These are phyloP conservation scores for Vanrija sp. DNA, from an alignment of 1,284 basidiomycete genomes.

Conservation along the genomic window DNA sequence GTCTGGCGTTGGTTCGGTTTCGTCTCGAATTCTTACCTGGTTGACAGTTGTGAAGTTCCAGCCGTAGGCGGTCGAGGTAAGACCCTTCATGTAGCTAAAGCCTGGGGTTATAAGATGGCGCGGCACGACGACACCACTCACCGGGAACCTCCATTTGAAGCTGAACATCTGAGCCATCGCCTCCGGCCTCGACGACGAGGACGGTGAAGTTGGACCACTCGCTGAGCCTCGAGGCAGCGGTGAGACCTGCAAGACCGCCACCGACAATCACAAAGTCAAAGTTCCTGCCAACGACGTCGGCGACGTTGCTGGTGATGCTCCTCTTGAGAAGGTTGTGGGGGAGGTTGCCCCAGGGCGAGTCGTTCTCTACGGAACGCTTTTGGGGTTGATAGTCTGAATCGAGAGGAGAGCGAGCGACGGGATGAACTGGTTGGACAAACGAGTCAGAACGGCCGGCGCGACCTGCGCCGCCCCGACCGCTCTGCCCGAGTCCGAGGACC, in stretches of 20 bases:
- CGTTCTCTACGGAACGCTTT: too few species aligned
- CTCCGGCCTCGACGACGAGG: conserved; percentile 68
- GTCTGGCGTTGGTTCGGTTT: conserved; percentile 46
- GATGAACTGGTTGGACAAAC: too few species aligned
- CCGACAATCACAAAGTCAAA: conserved; percentile 50
- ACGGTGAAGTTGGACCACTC: conserved; percentile 65
- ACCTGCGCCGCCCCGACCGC: too few species aligned
- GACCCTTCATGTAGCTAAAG: conserved; percentile 40
- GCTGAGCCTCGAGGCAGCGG: conserved; percentile 64
- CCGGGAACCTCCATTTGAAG: conserved; percentile 50
- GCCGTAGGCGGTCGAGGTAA: conserved; percentile 55
- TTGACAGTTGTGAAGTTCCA: conserved; percentile 60
- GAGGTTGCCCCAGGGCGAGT: conserved; percentile 9
- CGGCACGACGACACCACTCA: conserved; percentile 26
- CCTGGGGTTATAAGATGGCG: conserved; percentile 2
- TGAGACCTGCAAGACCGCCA: conserved; percentile 70
- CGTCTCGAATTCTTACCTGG: conserved; percentile 44
- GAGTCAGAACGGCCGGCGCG: too few species aligned
- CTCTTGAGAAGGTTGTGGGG: conserved; percentile 27
- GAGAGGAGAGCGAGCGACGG: too few species aligned
- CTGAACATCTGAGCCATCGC: conserved; percentile 56
- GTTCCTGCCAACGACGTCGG: conserved; percentile 27
- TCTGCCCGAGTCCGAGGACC: too few species aligned
- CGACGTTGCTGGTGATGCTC: conserved; percentile 30
- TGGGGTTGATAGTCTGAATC: too few species aligned